Base-by-base conservation (phyloP, 768 basidiomycete species). In the Auricularia heimuer region DNA sequence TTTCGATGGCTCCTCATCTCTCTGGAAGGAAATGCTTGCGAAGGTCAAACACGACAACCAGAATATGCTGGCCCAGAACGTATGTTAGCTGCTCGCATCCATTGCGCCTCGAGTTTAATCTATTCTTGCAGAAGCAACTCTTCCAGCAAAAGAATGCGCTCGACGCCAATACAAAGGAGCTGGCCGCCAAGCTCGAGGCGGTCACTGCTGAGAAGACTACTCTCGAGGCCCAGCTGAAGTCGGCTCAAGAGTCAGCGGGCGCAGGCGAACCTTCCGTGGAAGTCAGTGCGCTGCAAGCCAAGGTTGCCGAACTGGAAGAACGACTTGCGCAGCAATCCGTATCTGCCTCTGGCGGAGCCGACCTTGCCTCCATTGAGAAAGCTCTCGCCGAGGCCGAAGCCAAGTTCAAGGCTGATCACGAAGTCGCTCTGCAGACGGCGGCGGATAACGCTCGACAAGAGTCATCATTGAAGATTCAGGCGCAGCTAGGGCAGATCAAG, bases 111-210 rank as follows among this genome's bases (percentile, higher is more conserved):
- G 39, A 29, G 29, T 29, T 29, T 29, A 29, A 8, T 42, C 54
- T 39, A 3, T 11, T 56, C 2, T 42, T 70, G 62, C 63, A 65
- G 62, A 61, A 66, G 3, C 65, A 65, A 11, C 34, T 65, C 1
- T 67, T 62, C 10, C 56, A 64, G 3, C 64, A 67, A 37, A 39
- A 67, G 1, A 70, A 71, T 3, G 70, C 68, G 1, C 65, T 77
- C 3, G 76, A 78, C 14, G 72, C 74, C 42, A 70, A 71, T 36
- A 79, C 77, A 63, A 66, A 69, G 14, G 73, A 74, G 18, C 84
- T 83, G 82, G 86, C 89, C 64, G 70, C 77, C 1, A 87, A 90
- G 71, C 89, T 85, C 68, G 78, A 75, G 0, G 81, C 83, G 63
- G 76, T 92, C 0, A 64, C 79, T 29, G 56, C 33, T 1, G 56